phyloP scores from a whole-genome alignment of 495 filamentous ascomycete species.

The Letharia columbiana region DNA sequence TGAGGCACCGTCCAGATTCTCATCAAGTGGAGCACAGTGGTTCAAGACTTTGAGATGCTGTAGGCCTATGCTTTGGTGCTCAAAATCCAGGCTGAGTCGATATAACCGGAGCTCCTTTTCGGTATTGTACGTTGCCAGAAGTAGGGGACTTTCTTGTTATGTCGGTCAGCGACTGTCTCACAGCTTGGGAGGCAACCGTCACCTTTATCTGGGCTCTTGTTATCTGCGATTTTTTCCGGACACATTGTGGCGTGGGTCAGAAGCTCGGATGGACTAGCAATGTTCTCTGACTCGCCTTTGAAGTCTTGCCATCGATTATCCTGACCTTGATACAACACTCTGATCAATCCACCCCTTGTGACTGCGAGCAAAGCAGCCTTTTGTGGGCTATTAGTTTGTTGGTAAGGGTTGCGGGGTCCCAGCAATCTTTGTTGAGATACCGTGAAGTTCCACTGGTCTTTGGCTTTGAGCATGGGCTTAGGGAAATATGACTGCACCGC shows the following conservation, averaged over 20 bases:
- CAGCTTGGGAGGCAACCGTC: not conserved
- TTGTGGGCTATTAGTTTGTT: slow-evolving; percentile 10
- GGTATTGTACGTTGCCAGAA: slow-evolving; percentile 57
- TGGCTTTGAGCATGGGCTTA: slow-evolving; percentile 38
- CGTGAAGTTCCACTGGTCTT: slow-evolving; percentile 45
- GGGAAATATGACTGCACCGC: slow-evolving; percentile 32
- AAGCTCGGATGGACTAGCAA: slow-evolving; percentile 56
- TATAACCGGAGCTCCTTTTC: slow-evolving; percentile 59
- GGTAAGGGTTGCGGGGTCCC: slow-evolving; percentile 59
- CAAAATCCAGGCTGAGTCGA: slow-evolving; percentile 50
- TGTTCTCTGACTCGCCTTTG: slow-evolving; percentile 58
- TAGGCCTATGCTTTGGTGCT: slow-evolving; percentile 36
- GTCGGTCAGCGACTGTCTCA: slow-evolving; percentile 10
- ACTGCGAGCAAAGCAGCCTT: slow-evolving; percentile 64
- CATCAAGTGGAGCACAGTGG: slow-evolving; percentile 35
- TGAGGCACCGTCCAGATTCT: slow-evolving; percentile 15
- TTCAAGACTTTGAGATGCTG: slow-evolving; percentile 41
- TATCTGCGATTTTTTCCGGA: slow-evolving; percentile 42
- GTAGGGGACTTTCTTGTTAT: slow-evolving; percentile 40
- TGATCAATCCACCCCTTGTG: slow-evolving; percentile 59
- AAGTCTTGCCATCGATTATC: slow-evolving; percentile 61
- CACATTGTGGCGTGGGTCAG: slow-evolving; percentile 76
- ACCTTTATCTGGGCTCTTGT: slow-evolving; percentile 32
- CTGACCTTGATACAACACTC: slow-evolving; percentile 59
- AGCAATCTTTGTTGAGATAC: slow-evolving; percentile 40